phyloP scores from a whole-genome alignment of 495 filamentous ascomycete species.

The Tuber magnatum region DNA sequence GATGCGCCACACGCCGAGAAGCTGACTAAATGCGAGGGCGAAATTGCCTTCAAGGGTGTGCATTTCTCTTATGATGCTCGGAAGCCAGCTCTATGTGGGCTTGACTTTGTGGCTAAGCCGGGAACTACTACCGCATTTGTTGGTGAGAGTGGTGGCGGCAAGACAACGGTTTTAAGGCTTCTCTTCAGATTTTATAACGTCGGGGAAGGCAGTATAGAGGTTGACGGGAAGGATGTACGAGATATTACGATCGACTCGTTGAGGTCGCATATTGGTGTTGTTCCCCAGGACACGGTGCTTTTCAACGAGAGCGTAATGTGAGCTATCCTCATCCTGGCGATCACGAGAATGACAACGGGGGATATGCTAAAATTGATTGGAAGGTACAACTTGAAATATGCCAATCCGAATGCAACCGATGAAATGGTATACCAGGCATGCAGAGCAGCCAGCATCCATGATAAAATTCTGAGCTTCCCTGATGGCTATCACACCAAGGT shows the following conservation, averaged over 20 bases:
- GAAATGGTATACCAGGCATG: slow-evolving; percentile 87
- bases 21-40: slow-evolving; percentile 63
- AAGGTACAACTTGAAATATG: slow-evolving; percentile 82
- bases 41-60: slow-evolving; percentile 77
- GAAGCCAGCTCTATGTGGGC: slow-evolving; percentile 72
- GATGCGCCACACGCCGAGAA: slow-evolving; percentile 46
- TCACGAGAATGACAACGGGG: background rate
- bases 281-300: slow-evolving; percentile 90
- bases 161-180: slow-evolving; percentile 93
- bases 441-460: slow-evolving; percentile 86
- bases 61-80: slow-evolving; percentile 84
- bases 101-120: slow-evolving; percentile 73
- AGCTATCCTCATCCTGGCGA: background rate
- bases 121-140: slow-evolving; percentile 94
- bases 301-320: slow-evolving; percentile 93
- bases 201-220: slow-evolving; percentile 63
- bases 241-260: slow-evolving; percentile 89
- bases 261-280: slow-evolving; percentile 82
- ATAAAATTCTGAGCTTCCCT: slow-evolving; percentile 88
- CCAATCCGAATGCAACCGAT: slow-evolving; percentile 74
- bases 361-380: slow-evolving; percentile 1
- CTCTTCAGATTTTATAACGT: slow-evolving; percentile 93
- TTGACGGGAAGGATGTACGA: slow-evolving; percentile 78
- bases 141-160: slow-evolving; percentile 91
- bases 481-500: slow-evolving; percentile 89